Evolutionary conservation across 1,284 basidiomycete genomes (phyloP).

Genomic region (Fomitiporia mediterranea): DNA sequence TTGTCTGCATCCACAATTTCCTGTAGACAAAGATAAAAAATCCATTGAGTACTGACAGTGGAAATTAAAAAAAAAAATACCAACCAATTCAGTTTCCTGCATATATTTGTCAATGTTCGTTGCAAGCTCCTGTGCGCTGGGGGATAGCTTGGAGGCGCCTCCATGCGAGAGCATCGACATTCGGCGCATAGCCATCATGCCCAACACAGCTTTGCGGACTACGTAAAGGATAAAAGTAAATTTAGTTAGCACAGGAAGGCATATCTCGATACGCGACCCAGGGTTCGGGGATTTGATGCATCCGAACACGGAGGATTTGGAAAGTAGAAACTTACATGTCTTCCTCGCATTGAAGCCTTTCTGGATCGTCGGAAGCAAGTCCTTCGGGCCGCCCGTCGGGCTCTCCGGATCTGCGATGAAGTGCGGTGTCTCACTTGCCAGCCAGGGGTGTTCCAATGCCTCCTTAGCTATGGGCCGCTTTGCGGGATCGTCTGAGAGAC

Average conservation of each 20-base stretch:
- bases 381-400: slow-evolving; percentile 58
- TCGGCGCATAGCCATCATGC: slow-evolving; percentile 80
- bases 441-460: slow-evolving; percentile 77
- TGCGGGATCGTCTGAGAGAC: slow-evolving; percentile 79
- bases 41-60: no score
- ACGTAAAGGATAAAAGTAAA: slow-evolving; percentile 2
- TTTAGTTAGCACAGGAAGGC: neutral
- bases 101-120: slow-evolving; percentile 69
- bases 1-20: slow-evolving; percentile 24
- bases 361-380: slow-evolving; percentile 85
- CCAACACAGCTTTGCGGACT: slow-evolving; percentile 85
- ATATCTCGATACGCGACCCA: no score
- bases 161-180: slow-evolving; percentile 53
- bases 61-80: slow-evolving; percentile 21
- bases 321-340: slow-evolving; percentile 58
- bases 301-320: slow-evolving; percentile 6
- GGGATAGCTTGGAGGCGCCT: slow-evolving; percentile 27
- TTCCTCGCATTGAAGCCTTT: slow-evolving; percentile 84
- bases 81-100: slow-evolving; percentile 72
- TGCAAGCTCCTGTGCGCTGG: slow-evolving; percentile 49
- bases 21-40: neutral
- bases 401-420: slow-evolving; percentile 63
- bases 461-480: slow-evolving; percentile 73
- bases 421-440: slow-evolving; percentile 61
- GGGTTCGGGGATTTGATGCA: neutral